Conservation (phyloP, 306 rosid genomes). For the Ormosia emarginata region DNA sequence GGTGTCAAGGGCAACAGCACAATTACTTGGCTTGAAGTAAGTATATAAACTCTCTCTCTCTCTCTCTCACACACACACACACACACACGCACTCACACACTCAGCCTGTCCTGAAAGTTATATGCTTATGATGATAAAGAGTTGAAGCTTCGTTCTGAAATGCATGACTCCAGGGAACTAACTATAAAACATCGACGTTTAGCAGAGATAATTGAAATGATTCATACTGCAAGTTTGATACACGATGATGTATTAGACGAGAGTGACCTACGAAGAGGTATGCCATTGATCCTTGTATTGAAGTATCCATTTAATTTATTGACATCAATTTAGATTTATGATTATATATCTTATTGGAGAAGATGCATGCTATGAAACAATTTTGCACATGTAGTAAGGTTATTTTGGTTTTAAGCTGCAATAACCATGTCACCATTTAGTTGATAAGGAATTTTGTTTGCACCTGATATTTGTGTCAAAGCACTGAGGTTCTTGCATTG, state of each 20-base stretch:
- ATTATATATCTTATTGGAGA: not conserved
- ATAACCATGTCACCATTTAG: not conserved
- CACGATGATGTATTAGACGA: constrained; percentile 97
- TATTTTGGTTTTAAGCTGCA: not conserved
- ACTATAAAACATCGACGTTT: constrained; percentile 78
- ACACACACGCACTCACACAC: not conserved
- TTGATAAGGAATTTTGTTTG: not conserved
- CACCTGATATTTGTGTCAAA: not conserved
- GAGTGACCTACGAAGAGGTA: constrained; percentile 91
- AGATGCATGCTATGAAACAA: not conserved
- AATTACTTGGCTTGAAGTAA: constrained; percentile 72
- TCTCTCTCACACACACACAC: not conserved
- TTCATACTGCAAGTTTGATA: constrained; percentile 97
- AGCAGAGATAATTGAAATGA: constrained; percentile 98
- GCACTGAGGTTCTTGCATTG: not conserved
- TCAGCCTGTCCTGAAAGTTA: constrained; percentile 6
- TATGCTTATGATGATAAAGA: not conserved
- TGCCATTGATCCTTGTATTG: not conserved
- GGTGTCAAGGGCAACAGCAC: constrained; percentile 91
- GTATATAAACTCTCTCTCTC: constrained; percentile 22
- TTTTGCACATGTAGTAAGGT: not conserved
- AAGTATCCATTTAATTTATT: not conserved
- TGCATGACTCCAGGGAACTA: constrained; percentile 69
- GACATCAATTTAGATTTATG: not conserved
- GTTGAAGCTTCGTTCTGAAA: constrained; percentile 20